These are phyloP conservation scores for Cercospora beticola DNA, from an alignment of 2,329 filamentous ascomycete genomes.

Conservation along the genomic window DNA sequence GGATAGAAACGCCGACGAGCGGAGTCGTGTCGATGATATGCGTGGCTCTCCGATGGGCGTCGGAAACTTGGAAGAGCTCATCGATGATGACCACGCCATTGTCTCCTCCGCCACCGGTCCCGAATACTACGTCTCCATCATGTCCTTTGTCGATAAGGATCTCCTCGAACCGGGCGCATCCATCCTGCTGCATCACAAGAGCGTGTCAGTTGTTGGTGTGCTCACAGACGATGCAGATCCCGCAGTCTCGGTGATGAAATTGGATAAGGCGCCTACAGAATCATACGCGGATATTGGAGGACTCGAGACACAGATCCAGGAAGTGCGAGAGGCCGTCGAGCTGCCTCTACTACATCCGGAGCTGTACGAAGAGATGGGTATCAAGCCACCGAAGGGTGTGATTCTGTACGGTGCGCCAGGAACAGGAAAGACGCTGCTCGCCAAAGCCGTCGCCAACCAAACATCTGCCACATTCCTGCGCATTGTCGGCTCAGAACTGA, in stretches of 20 bases:
- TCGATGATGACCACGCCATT: conserved; percentile 98
- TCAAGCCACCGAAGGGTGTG: conserved; percentile 98
- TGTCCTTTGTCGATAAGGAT: conserved; percentile 99
- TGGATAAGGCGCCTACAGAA: conserved; percentile 97
- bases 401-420: conserved; percentile 97
- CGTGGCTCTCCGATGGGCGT: conserved; percentile 98
- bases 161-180: conserved; percentile 93
- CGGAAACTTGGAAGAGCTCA: conserved; percentile 95
- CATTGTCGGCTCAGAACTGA: conserved; percentile 94
- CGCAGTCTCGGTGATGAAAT: conserved; percentile 96
- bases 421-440: conserved; percentile 92
- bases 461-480: conserved; percentile 98
- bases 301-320: conserved; percentile 91
- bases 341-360: conserved; percentile 92
- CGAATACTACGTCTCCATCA: conserved; percentile 99
- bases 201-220: conserved; percentile 94
- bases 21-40: conserved; percentile 96
- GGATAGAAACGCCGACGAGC: conserved; percentile 91
- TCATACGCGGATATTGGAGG: conserved; percentile 99
- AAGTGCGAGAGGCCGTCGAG: conserved; percentile 96
- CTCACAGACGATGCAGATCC: conserved; percentile 95
- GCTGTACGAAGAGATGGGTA: conserved; percentile 99
- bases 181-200: conserved; percentile 95
- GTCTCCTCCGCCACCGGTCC: conserved; percentile 96
- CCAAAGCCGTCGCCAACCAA: conserved; percentile 97